Evolutionary conservation across 495 filamentous ascomycete genomes (phyloP), one percentile per base, ranked within the genome.

Genomic region (Trichocladium uniseriatum): DNA sequence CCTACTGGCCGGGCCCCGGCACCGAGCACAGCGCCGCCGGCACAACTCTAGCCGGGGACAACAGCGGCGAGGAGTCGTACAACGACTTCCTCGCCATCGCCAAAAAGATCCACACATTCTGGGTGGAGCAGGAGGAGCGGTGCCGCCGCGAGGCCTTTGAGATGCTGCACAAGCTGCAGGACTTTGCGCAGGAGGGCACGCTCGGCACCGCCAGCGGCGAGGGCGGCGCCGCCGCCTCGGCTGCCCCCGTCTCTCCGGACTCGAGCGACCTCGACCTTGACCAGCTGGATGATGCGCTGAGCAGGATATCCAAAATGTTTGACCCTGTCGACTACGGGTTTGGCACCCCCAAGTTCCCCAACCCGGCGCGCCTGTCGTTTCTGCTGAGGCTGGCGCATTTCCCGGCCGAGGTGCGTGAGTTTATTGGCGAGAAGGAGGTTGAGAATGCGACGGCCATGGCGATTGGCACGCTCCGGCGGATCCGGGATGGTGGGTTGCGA

Each of bases 1-100:
- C 92, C 28, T 98, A 98, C 64, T 96, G 87, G 86, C 89, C 92
- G 9, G 89, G 89, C 2, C 71, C 72, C n/a, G 70, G 87, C 79
- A 49, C 83, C 69, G 57, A 78, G 72, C 46, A 77, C 71, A 43
- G 71, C 61, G 37, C 64, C 46, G 52, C 55, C 7, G 51, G 39
- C 7, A 36, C 31, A 2, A 32, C 7, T 3, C 31, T 32, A 5
- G 34, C 10, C 43, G n/a, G 35, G 1, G 48, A 24, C 3, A 45
- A 19, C 31, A 14, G 15, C 7, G 48, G 49, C 52, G 74, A 76
- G 9, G 81, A 81, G 21, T 75, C 79, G 6, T 76, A 82, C 48
- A 51, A 37, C n/a, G 76, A 81, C 27, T 92, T 96, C 54, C 70
- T 94, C 15, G 80, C 83, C 29, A 90, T 98, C 18, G 68, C 95